Percentiles rank a stretch among this genome's conserved stretches.
phyloP scores from a whole-genome alignment of 805 yeast genomes.

The Zygoascus flipseniorum region DNA sequence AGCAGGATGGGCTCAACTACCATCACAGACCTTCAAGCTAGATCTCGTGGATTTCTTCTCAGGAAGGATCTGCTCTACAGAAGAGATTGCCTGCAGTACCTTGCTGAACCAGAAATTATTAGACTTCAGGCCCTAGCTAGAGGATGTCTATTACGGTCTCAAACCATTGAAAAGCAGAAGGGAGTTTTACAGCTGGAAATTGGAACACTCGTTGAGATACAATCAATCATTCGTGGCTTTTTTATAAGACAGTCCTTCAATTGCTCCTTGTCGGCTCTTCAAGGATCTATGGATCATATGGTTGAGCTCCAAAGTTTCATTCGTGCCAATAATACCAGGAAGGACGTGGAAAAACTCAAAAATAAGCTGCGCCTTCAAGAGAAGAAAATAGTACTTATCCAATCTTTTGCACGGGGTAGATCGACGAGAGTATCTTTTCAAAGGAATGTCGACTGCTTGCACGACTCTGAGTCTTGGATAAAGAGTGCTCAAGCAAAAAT shows the following conservation, averaged over 20 bases:
- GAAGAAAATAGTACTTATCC: constrained; percentile 34
- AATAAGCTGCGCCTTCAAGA: not conserved
- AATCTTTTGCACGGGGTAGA: constrained; percentile 57
- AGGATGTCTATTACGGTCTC: constrained; percentile 14
- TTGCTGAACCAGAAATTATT: constrained; percentile 9
- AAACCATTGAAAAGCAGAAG: not conserved
- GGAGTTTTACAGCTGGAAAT: constrained; percentile 15
- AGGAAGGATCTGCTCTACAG: constrained; percentile 13
- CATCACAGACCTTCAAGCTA: constrained; percentile 43
- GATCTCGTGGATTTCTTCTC: constrained; percentile 37
- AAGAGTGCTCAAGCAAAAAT: constrained; percentile 22
- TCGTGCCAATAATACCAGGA: constrained; percentile 17
- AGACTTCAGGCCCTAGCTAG: constrained; percentile 23
- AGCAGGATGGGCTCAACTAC: constrained; percentile 23
- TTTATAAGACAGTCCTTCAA: constrained; percentile 40
- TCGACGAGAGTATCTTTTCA: constrained; percentile 39
- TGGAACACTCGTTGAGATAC: constrained; percentile 37
- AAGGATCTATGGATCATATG: not conserved
- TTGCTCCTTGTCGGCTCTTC: not conserved
- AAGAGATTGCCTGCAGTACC: constrained; percentile 15
- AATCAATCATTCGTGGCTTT: constrained; percentile 57
- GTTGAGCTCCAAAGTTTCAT: constrained; percentile 21
- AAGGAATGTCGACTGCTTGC: constrained; percentile 6
- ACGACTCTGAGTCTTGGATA: constrained; percentile 14
- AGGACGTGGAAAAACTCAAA: not conserved